Percentiles rank a stretch among this genome's conserved stretches.
phyloP scores from a whole-genome alignment of 2,329 filamentous ascomycete species.

The Aspergillus sp. region DNA sequence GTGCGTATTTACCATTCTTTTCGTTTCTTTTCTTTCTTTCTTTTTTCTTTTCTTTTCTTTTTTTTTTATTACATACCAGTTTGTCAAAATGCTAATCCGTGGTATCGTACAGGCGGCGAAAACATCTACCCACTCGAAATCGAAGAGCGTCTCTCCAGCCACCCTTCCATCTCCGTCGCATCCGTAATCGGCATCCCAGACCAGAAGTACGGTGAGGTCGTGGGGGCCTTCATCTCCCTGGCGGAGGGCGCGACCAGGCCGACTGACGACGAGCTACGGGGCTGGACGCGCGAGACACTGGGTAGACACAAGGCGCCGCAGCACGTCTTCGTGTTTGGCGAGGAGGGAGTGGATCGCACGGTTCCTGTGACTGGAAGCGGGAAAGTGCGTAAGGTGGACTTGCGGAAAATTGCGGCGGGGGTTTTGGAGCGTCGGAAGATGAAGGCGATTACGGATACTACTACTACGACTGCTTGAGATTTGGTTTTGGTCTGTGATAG shows the following conservation, averaged over 20 bases:
- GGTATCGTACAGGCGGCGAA: constrained; percentile 56
- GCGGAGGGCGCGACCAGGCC: constrained; percentile 37
- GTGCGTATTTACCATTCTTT: constrained; percentile 28
- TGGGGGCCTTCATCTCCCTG: constrained; percentile 59
- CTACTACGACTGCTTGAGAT: no score
- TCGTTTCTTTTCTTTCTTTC: background rate
- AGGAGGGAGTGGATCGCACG: constrained; percentile 51
- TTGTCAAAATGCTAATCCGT: background rate
- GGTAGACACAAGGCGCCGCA: constrained; percentile 68
- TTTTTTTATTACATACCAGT: background rate
- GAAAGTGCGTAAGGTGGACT: constrained; percentile 64
- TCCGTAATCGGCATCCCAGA: constrained; percentile 70
- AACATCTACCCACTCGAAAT: constrained; percentile 75
- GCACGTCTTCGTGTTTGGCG: constrained; percentile 74
- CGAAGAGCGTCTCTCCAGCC: constrained; percentile 68
- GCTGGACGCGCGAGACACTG: constrained; percentile 62
- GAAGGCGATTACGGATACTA: background rate
- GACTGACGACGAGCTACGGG: constrained; percentile 55
- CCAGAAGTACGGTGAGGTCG: constrained; percentile 71
- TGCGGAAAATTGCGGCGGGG: constrained; percentile 50
- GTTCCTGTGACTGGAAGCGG: constrained; percentile 70
- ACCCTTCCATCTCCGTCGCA: constrained; percentile 62
- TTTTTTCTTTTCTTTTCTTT: background rate
- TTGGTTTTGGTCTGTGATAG: background rate
- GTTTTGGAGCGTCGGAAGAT: constrained; percentile 36